phyloP scores from a whole-genome alignment of 768 basidiomycete species.

The Mycena leptocephala region DNA sequence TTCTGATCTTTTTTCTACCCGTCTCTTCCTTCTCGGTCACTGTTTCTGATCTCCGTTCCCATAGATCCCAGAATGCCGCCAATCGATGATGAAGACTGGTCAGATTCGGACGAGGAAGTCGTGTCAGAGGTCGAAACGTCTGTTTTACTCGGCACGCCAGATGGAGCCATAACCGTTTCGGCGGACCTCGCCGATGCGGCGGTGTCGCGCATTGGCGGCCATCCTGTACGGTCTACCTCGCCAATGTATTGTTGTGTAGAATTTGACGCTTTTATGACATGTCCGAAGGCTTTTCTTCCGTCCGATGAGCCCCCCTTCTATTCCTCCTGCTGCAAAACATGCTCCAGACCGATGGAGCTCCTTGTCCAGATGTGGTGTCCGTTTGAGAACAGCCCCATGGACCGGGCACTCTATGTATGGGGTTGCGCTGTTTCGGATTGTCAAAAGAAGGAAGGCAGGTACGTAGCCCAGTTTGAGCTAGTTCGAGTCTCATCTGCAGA shows the following conservation, averaged over 20 bases:
- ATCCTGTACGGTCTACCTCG: slow-evolving; percentile 84
- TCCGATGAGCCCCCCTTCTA: slow-evolving; percentile 73
- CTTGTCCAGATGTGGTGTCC: slow-evolving; percentile 94
- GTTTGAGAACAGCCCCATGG: slow-evolving; percentile 87
- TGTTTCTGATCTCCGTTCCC: slow-evolving; percentile 37
- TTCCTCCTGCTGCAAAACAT: slow-evolving; percentile 81
- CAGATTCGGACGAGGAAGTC: slow-evolving; percentile 84
- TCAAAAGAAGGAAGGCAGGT: slow-evolving; percentile 87
- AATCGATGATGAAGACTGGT: slow-evolving; percentile 75
- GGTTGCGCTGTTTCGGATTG: slow-evolving; percentile 81
- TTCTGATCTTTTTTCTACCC: slow-evolving; percentile 70
- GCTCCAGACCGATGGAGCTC: slow-evolving; percentile 83
- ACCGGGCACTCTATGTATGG: slow-evolving; percentile 90
- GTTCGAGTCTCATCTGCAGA: slow-evolving; percentile 22
- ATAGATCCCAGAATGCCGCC: slow-evolving; percentile 56
- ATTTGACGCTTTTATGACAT: slow-evolving; percentile 61
- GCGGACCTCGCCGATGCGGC: slow-evolving; percentile 81
- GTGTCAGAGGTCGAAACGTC: slow-evolving; percentile 74
- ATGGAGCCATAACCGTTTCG: slow-evolving; percentile 74
- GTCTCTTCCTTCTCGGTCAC: slow-evolving; percentile 30
- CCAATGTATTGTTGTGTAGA: slow-evolving; percentile 64
- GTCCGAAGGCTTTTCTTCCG: slow-evolving; percentile 82
- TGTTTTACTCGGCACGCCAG: slow-evolving; percentile 86
- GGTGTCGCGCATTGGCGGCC: slow-evolving; percentile 92
- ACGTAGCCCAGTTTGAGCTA: slow-evolving; percentile 48